Conservation (phyloP, 1,139 yeast genomes). For the Hansenula lynferdii region DNA sequence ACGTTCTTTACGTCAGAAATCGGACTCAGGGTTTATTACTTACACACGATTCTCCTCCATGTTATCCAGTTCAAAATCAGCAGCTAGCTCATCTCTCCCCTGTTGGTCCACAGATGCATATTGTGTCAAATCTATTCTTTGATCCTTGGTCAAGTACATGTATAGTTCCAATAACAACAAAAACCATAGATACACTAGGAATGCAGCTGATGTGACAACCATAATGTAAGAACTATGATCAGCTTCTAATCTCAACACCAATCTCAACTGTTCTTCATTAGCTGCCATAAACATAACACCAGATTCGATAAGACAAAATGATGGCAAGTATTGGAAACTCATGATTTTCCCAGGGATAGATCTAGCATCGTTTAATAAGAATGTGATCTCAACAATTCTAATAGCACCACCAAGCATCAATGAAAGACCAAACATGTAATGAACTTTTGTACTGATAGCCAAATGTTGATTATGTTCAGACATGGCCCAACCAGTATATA, state of each 20-base stretch:
- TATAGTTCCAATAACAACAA: constrained; percentile 53
- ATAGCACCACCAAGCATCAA: constrained; percentile 73
- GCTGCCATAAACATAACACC: constrained; percentile 91
- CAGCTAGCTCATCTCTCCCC: background rate
- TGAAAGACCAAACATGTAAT: constrained; percentile 76
- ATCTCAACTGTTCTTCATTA: constrained; percentile 75
- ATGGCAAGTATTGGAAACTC: constrained; percentile 80
- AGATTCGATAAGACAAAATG: constrained; percentile 70
- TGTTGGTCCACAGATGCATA: background rate
- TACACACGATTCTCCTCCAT: background rate
- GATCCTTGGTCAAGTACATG: constrained; percentile 33
- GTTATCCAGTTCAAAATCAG: constrained; percentile 1
- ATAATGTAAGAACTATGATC: constrained; percentile 83
- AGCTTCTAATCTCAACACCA: constrained; percentile 70
- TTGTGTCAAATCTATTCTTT: background rate
- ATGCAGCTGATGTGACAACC: constrained; percentile 70
- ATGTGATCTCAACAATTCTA: constrained; percentile 73
- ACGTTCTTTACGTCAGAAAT: too few species aligned
- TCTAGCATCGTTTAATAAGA: constrained; percentile 56
- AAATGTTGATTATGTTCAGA: constrained; percentile 78
- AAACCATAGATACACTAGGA: constrained; percentile 65
- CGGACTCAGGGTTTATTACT: too few species aligned
- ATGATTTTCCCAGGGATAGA: constrained; percentile 43
- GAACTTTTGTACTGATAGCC: constrained; percentile 77
- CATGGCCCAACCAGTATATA: constrained; percentile 94